Conservation (phyloP, 192 early-diverging fungal genomes). For the Linnemannia exigua region DNA sequence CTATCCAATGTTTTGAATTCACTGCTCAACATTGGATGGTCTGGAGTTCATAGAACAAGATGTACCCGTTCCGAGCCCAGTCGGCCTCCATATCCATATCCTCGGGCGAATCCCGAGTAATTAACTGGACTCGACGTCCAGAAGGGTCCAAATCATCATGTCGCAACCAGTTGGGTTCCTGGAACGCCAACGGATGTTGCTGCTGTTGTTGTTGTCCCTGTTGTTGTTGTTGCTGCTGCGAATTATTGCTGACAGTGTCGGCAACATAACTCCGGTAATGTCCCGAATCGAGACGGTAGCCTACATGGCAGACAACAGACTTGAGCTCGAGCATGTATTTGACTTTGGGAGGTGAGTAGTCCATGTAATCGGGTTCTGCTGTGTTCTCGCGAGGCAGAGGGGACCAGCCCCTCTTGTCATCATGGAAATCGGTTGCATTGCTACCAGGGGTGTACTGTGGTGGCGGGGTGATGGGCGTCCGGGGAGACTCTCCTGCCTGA, state of each 20-base stretch:
- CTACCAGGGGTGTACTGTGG: conserved; percentile 29
- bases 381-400: conserved; percentile 24
- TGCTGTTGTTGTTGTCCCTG: conserved; percentile 26
- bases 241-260: conserved; percentile 31
- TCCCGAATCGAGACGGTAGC: conserved; percentile 58
- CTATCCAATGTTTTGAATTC: neutral
- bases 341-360: conserved; percentile 56
- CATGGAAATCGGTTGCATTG: conserved; percentile 10
- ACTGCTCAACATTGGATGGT: conserved; percentile 25
- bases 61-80: conserved; percentile 67
- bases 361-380: conserved; percentile 13
- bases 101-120: conserved; percentile 28
- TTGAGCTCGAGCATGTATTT: conserved; percentile 67
- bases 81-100: conserved; percentile 54
- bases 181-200: conserved; percentile 24
- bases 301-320: conserved; percentile 71
- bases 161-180: conserved; percentile 61
- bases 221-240: no score
- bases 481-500: conserved; percentile 33
- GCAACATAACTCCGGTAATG: conserved; percentile 68
- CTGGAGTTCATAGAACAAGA: conserved; percentile 77
- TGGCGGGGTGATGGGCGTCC: conserved; percentile 35
- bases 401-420: conserved; percentile 31
- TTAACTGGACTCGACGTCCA: conserved; percentile 61
- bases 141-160: conserved; percentile 74